These are phyloP conservation scores for Sporothrix brunneoviolacea DNA, from an alignment of 2,329 filamentous ascomycete genomes.

Conservation along the genomic window DNA sequence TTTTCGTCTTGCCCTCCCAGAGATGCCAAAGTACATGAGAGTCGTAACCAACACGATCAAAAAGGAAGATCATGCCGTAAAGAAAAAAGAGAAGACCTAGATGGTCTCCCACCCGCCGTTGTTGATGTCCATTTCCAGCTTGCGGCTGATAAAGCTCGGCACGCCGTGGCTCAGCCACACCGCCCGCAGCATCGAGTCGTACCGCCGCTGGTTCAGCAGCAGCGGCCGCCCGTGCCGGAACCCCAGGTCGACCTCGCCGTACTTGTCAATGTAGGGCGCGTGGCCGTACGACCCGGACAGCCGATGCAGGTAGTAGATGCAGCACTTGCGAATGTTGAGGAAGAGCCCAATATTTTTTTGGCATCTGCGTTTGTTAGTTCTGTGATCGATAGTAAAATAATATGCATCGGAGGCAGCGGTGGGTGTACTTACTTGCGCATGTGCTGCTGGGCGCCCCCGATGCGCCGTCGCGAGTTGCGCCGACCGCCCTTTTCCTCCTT, in stretches of 20 bases:
- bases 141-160: slow-evolving; percentile 81
- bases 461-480: slow-evolving; percentile 37
- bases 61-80: too few species aligned
- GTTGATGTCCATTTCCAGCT: slow-evolving; percentile 91
- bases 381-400: too few species aligned
- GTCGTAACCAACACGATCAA: too few species aligned
- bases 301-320: slow-evolving; percentile 78
- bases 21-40: too few species aligned
- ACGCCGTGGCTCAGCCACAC: slow-evolving; percentile 84
- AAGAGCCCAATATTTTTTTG: slow-evolving; percentile 87
- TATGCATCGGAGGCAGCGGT: too few species aligned
- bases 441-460: slow-evolving; percentile 88
- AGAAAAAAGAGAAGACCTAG: slow-evolving; percentile 24
- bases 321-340: slow-evolving; percentile 95
- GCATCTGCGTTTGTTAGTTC: too few species aligned
- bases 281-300: slow-evolving; percentile 75
- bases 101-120: slow-evolving; percentile 96
- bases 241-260: slow-evolving; percentile 92
- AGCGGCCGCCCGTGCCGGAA: slow-evolving; percentile 81
- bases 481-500: slow-evolving; percentile 47
- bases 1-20: too few species aligned
- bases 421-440: slow-evolving; percentile 69
- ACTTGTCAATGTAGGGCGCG: slow-evolving; percentile 91
- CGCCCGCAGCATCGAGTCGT: slow-evolving; percentile 78
- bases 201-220: slow-evolving; percentile 87